Conservation (phyloP, 108 stramenopile genomes). For the Fistulifera pelliculosa region DNA sequence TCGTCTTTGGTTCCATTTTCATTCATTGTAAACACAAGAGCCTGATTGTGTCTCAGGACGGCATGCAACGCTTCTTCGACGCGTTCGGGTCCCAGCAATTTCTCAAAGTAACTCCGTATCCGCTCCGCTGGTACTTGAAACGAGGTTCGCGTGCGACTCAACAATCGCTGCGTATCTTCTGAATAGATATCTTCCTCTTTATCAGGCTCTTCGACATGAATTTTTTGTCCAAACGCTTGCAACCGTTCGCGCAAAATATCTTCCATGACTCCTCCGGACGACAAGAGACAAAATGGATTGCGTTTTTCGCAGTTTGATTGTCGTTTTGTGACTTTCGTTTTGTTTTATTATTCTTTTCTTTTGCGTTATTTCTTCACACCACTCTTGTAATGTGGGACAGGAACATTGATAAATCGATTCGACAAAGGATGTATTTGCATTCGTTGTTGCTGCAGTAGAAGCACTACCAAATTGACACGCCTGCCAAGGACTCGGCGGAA, state of each 20-base stretch:
- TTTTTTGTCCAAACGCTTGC: conserved; percentile 1
- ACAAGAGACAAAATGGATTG: conserved; percentile 63
- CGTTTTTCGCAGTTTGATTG: no score
- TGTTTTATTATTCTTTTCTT: conserved; percentile 6
- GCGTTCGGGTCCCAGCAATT: background rate
- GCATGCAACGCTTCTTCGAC: background rate
- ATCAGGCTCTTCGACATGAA: background rate
- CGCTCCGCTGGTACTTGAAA: background rate
- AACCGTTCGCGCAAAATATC: conserved; percentile 28
- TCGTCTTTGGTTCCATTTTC: no score
- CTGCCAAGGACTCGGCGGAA: background rate
- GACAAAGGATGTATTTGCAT: background rate
- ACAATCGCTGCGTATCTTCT: conserved; percentile 1
- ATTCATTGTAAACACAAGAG: background rate
- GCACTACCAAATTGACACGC: background rate
- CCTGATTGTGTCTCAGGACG: background rate
- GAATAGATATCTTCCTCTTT: conserved; percentile 4
- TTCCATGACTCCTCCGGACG: conserved; percentile 66
- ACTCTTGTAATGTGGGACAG: background rate
- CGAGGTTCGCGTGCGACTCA: background rate
- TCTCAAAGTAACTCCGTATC: background rate
- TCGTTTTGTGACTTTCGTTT: no score
- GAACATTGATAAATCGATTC: conserved; percentile 2
- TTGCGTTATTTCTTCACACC: background rate
- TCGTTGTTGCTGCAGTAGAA: background rate